These are phyloP conservation scores for Dissoconium aciculare DNA, from an alignment of 2,329 filamentous ascomycete species.

Conservation along the genomic window DNA sequence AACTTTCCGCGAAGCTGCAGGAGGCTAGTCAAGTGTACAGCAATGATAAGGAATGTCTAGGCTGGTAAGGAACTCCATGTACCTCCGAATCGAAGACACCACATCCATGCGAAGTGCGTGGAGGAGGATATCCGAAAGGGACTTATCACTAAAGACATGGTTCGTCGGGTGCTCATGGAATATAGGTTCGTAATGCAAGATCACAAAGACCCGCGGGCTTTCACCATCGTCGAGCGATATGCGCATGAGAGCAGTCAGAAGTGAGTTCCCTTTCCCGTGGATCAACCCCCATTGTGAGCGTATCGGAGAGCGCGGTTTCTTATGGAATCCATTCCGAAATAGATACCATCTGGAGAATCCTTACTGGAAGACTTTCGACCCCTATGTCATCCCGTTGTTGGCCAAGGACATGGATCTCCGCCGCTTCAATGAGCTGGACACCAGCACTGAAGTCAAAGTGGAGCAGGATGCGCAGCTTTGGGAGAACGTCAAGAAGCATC, in stretches of 20 bases:
- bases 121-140: too few relatives aligned
- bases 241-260: conserved; percentile 40
- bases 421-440: conserved; percentile 49
- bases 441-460: conserved; percentile 28
- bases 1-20: conserved; percentile 56
- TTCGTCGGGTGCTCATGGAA: background rate
- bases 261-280: conserved; percentile 27
- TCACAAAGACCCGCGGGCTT: conserved; percentile 50
- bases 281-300: too few relatives aligned
- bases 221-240: conserved; percentile 64
- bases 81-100: too few relatives aligned
- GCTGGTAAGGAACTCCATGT: conserved; percentile 17
- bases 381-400: conserved; percentile 54
- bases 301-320: too few relatives aligned
- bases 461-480: conserved; percentile 22
- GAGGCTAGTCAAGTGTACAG: conserved; percentile 61
- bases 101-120: too few relatives aligned
- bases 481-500: conserved; percentile 23
- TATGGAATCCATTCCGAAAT: too few relatives aligned
- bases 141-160: too few relatives aligned
- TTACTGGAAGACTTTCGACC: conserved; percentile 64
- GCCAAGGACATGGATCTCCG: conserved; percentile 55
- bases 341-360: conserved; percentile 43
- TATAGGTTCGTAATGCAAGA: conserved; percentile 67
- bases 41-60: conserved; percentile 51